A percentile compares a stretch with the other conserved stretches of the same genome.
phyloP scores from a whole-genome alignment of 108 stramenopile species.

The Skeletonema grethae region DNA sequence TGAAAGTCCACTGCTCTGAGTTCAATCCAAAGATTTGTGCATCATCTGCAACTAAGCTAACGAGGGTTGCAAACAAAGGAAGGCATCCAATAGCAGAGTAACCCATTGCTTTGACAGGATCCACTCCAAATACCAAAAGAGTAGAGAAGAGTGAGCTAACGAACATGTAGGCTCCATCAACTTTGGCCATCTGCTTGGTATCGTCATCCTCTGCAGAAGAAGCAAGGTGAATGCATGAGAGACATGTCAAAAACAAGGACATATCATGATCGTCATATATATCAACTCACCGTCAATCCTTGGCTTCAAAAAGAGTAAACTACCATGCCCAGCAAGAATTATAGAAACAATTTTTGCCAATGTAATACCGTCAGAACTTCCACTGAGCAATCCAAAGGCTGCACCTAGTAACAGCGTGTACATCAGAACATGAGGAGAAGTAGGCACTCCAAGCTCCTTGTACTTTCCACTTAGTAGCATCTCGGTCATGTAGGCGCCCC shows the following conservation, averaged over 20 bases:
- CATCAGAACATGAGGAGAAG: conserved; percentile 13
- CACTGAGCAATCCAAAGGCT: conserved; percentile 25
- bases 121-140: conserved; percentile 22
- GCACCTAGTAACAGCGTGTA: conserved; percentile 24
- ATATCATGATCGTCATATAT: background rate
- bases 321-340: conserved; percentile 27
- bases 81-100: conserved; percentile 13
- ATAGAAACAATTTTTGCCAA: conserved; percentile 24
- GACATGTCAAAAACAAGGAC: background rate
- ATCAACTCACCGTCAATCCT: conserved; percentile 26
- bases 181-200: conserved; percentile 24
- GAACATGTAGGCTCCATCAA: conserved; percentile 34
- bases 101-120: conserved; percentile 21
- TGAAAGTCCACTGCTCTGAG: conserved; percentile 8
- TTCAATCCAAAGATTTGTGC: conserved; percentile 15
- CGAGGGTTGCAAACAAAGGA: conserved; percentile 6
- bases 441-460: conserved; percentile 24
- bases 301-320: conserved; percentile 30
- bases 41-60: conserved; percentile 10
- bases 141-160: conserved; percentile 25
- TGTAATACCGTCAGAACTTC: conserved; percentile 8
- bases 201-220: conserved; percentile 16
- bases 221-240: background rate
- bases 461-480: conserved; percentile 28
- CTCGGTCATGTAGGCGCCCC: conserved; percentile 25